phyloP scores from a whole-genome alignment of 2,329 filamentous ascomycete genomes.

The Phoma herbarum region DNA sequence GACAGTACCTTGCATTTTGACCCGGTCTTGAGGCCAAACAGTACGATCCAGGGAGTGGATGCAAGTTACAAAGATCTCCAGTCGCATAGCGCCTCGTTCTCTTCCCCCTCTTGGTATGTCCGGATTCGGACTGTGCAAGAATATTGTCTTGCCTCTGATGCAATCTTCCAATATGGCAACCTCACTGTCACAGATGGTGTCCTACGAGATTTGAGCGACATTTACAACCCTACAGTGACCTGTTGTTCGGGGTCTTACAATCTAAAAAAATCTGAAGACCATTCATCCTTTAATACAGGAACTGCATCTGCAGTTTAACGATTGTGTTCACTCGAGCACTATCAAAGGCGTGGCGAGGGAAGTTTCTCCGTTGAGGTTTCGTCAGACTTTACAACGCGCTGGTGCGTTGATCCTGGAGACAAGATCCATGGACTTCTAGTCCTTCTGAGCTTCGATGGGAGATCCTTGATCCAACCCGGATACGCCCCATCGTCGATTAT shows the following conservation, averaged over 20 bases:
- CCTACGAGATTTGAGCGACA: neutral
- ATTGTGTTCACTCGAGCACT: too few relatives aligned
- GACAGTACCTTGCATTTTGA: neutral
- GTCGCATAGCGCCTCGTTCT: neutral
- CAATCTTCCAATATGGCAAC: neutral
- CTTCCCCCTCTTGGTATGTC: neutral
- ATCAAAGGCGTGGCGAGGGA: neutral
- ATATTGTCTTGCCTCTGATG: neutral
- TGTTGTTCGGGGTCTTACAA: too few relatives aligned
- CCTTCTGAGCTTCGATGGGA: neutral
- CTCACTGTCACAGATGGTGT: neutral
- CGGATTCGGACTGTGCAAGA: neutral
- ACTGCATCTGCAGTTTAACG: too few relatives aligned
- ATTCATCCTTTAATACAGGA: too few relatives aligned
- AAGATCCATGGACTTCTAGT: constrained; percentile 4
- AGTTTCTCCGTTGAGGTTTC: neutral
- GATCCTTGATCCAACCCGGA: too few relatives aligned
- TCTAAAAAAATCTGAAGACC: too few relatives aligned
- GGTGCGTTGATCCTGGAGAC: constrained; percentile 2
- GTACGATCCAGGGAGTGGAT: neutral
- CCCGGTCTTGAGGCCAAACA: neutral
- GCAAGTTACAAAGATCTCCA: neutral
- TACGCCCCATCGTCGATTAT: neutral
- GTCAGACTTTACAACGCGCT: neutral
- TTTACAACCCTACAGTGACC: too few relatives aligned